phyloP scores from a whole-genome alignment of 1,284 basidiomycete genomes.

The Earliella scabrosa region DNA sequence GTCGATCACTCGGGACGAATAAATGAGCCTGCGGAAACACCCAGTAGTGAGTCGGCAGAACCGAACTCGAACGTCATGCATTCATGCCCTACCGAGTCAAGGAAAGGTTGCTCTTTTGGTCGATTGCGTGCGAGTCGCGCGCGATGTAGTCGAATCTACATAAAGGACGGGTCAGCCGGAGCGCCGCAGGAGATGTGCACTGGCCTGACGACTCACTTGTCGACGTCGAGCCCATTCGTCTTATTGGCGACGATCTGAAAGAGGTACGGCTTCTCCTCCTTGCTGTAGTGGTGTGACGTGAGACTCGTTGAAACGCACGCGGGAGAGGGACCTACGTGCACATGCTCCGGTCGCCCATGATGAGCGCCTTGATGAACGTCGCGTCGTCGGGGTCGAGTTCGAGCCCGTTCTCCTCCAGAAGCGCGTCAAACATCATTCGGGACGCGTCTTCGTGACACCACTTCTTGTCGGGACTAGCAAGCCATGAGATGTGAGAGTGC shows the following conservation, averaged over 20 bases:
- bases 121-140: conserved; percentile 71
- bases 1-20: conserved; percentile 73
- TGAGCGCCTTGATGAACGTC: conserved; percentile 70
- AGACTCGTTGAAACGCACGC: too few species aligned
- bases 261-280: conserved; percentile 49
- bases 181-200: background rate
- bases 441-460: conserved; percentile 78
- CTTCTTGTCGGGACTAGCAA: conserved; percentile 40
- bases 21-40: conserved; percentile 63
- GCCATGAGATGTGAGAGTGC: background rate
- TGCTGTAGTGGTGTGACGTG: conserved; percentile 14
- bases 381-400: conserved; percentile 48
- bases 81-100: conserved; percentile 45
- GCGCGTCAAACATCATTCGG: conserved; percentile 72
- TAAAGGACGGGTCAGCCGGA: background rate
- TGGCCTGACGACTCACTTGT: conserved; percentile 56
- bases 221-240: conserved; percentile 80
- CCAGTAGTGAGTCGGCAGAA: background rate
- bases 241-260: conserved; percentile 81
- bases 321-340: conserved; percentile 46
- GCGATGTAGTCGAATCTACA: conserved; percentile 78
- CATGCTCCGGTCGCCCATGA: conserved; percentile 54
- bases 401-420: conserved; percentile 57
- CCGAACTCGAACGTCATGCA: background rate
- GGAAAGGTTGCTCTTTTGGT: conserved; percentile 63